phyloP scores from a whole-genome alignment of 257 asterid genomes.

The Solanum dulcamara region DNA sequence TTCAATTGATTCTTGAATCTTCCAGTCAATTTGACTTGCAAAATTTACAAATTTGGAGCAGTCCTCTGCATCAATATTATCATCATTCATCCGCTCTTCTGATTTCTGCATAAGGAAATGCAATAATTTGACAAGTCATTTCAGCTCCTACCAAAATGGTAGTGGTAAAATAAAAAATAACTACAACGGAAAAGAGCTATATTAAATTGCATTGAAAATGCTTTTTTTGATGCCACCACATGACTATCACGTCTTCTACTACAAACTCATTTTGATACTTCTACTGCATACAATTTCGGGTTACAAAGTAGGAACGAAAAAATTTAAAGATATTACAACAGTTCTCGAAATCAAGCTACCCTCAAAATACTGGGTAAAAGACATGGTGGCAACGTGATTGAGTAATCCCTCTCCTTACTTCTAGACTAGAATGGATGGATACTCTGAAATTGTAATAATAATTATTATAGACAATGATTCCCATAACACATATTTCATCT shows the following conservation, averaged over 20 bases:
- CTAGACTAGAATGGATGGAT: not conserved
- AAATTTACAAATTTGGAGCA: slow-evolving; percentile 54
- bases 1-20: slow-evolving; percentile 31
- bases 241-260: not conserved
- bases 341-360: not conserved
- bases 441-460: not conserved
- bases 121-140: not conserved
- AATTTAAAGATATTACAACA: not conserved
- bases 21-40: slow-evolving; percentile 44
- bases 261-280: not conserved
- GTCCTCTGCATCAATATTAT: slow-evolving; percentile 55
- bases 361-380: not conserved
- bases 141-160: not conserved
- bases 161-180: not conserved
- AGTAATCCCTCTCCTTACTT: not conserved
- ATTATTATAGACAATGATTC: not conserved
- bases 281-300: not conserved
- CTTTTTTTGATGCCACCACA: not conserved
- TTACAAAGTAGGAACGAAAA: not conserved
- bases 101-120: slow-evolving; percentile 35
- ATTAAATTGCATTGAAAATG: not conserved
- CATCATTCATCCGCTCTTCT: slow-evolving; percentile 28
- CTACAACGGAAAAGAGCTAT: not conserved
- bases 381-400: not conserved
- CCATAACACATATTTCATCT: not conserved